phyloP scores from a whole-genome alignment of 2,329 filamentous ascomycete genomes.

The Ophiostoma tasmaniense region DNA sequence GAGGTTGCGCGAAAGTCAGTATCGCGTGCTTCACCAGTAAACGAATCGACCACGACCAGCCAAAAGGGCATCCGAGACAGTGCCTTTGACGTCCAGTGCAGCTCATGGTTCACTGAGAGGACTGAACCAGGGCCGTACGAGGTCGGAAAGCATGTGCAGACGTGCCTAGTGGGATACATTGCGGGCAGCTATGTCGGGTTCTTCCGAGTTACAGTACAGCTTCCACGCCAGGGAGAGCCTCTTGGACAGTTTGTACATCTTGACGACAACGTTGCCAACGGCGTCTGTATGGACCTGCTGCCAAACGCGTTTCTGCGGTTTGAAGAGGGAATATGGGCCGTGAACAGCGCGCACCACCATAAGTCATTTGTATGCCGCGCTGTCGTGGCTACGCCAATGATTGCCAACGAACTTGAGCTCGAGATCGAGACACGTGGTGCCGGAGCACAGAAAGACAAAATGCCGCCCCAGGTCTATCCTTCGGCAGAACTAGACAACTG shows the following conservation, averaged over 20 bases:
- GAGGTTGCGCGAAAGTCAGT: conserved; percentile 44
- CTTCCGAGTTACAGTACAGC: conserved; percentile 36
- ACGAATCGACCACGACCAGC: neutral
- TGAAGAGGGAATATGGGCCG: conserved; percentile 42
- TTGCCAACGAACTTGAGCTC: conserved; percentile 44
- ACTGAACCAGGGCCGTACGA: conserved; percentile 24
- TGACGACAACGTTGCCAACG: conserved; percentile 34
- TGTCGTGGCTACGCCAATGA: conserved; percentile 44
- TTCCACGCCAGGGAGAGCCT: conserved; percentile 24
- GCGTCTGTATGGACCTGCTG: conserved; percentile 43
- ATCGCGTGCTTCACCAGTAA: neutral
- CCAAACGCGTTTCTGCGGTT: conserved; percentile 48
- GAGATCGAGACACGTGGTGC: conserved; percentile 28
- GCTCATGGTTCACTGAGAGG: conserved; percentile 39
- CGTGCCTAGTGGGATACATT: conserved; percentile 42
- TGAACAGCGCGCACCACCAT: conserved; percentile 17
- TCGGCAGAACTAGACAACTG: neutral
- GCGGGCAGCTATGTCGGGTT: conserved; percentile 48
- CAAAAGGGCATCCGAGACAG: neutral
- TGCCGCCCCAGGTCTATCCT: neutral
- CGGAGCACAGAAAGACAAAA: neutral
- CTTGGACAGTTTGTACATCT: conserved; percentile 29
- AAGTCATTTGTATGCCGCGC: conserved; percentile 36
- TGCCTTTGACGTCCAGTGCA: conserved; percentile 39
- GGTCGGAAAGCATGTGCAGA: neutral